Evolutionary conservation across 495 filamentous ascomycete species (phyloP).

Genomic region (Annulohypoxylon stygium): DNA sequence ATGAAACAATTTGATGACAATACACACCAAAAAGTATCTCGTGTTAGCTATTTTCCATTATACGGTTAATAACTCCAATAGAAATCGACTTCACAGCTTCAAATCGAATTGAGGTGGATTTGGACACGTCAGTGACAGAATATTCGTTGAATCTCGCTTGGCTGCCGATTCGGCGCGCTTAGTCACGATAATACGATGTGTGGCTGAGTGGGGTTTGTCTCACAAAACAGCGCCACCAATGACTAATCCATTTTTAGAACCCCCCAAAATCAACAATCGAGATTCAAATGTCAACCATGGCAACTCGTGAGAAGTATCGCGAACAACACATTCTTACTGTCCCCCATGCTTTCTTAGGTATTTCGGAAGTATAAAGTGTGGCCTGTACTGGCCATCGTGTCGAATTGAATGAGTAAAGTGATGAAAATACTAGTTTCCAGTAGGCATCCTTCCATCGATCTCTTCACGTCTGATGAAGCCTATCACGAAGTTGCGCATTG

Average conservation of each 20-base stretch:
- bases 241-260: not conserved
- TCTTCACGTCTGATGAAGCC: not conserved
- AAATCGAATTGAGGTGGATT: not conserved
- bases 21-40: not conserved
- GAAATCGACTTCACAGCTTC: not conserved
- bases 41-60: not conserved
- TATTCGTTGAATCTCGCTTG: constrained; percentile 11
- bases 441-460: not conserved
- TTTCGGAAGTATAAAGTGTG: too few species aligned
- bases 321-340: not conserved
- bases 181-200: constrained; percentile 1
- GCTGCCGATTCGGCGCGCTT: constrained; percentile 16
- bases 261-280: not conserved
- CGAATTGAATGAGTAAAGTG: not conserved
- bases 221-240: constrained; percentile 1
- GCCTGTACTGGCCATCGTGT: not conserved
- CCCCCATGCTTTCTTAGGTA: too few species aligned
- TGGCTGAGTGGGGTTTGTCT: not conserved
- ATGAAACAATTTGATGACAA: too few species aligned
- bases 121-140: constrained; percentile 24
- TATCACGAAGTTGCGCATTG: not conserved
- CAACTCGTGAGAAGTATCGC: not conserved
- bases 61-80: too few species aligned
- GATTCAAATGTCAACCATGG: not conserved
- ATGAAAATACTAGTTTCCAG: not conserved